These are phyloP conservation scores for Russula compacta DNA, from an alignment of 768 basidiomycete species.

Conservation along the genomic window DNA sequence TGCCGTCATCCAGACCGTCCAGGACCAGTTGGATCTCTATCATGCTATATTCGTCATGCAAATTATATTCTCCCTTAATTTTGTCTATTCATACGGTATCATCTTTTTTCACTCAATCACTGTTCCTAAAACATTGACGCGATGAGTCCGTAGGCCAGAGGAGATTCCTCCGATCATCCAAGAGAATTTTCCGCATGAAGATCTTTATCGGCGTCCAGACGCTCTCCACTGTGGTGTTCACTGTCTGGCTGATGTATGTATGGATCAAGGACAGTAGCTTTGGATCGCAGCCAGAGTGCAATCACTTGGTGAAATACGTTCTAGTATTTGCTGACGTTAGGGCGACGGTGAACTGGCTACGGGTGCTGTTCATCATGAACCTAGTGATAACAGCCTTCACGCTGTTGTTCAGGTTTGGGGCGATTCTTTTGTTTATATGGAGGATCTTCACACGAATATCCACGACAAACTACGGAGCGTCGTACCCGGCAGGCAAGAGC, in stretches of 20 bases:
- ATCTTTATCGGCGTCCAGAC: constrained; percentile 3
- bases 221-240: background rate
- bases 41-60: constrained; percentile 13
- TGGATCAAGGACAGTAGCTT: constrained; percentile 3
- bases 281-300: constrained; percentile 7
- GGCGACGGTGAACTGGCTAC: background rate
- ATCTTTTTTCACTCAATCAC: background rate
- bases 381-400: background rate
- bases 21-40: constrained; percentile 5
- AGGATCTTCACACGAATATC: background rate
- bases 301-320: constrained; percentile 11
- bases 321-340: background rate
- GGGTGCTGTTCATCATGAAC: constrained; percentile 1
- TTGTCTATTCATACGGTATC: background rate
- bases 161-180: background rate
- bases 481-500: background rate
- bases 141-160: background rate
- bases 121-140: background rate
- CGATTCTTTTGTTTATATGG: background rate
- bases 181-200: background rate
- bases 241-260: constrained; percentile 4
- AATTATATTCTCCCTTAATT: background rate
- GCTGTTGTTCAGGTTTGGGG: background rate
- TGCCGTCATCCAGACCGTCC: background rate
- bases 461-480: background rate